Base-by-base conservation (phyloP, 371 early-diverging fungal genomes). In the Mucor indicus region DNA sequence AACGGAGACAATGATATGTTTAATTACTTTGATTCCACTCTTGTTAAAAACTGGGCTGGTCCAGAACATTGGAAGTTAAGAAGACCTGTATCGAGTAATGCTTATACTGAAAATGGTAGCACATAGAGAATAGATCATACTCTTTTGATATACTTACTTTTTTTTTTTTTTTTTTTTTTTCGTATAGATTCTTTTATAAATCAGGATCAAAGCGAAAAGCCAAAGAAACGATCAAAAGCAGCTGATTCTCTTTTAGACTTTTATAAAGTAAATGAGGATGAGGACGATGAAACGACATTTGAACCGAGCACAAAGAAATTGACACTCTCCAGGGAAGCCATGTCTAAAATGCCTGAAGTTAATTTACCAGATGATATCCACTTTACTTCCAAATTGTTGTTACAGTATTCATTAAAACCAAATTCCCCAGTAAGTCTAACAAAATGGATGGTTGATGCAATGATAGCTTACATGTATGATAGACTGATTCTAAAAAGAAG, bases 51-150 rank as follows among this genome's bases (percentile, higher is more conserved):
- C 40, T 98, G 98, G 98, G 96, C 96, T 13, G 96, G 96, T 9
- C 94, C 96, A 15, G 93, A 89, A 52, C 92, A 92, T 65, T 98
- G 96, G 96, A 92, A 86, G 40, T 56, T 91, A 32, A 74, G 81
- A 40, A 72, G 72, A 32, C 51, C 73, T 13, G 66, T 29, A 29
- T 8, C 30, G 6, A 29, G 8, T 29, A n/a, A n/a, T n/a, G n/a
- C n/a, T n/a, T n/a, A n/a, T n/a, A n/a, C n/a, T n/a, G n/a, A n/a
- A n/a, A n/a, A n/a, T n/a, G n/a, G n/a, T n/a, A n/a, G n/a, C n/a
- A n/a, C n/a, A n/a, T n/a, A n/a, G n/a, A n/a, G n/a, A n/a, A n/a
- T n/a, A n/a, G n/a, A n/a, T n/a, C n/a, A n/a, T n/a, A n/a, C n/a
- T n/a, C n/a, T n/a, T n/a, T n/a, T n/a, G n/a, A n/a, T n/a, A n/a